Conservation (phyloP, 768 basidiomycete species). For the Tephrocybe sp. region DNA sequence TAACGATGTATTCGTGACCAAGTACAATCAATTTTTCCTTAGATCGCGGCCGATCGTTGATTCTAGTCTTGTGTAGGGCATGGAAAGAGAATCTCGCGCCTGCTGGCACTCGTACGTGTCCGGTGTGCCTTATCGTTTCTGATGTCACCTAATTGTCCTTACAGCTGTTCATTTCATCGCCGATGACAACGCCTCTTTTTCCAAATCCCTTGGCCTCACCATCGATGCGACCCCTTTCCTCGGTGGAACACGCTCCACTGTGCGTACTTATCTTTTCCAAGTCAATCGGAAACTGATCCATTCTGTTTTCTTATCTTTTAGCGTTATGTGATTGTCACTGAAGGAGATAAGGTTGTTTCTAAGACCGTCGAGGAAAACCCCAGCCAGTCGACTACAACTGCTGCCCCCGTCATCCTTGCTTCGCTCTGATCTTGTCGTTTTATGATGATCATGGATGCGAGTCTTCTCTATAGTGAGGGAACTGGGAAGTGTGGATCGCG, state of each 20-base stretch:
- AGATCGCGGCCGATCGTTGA: neutral
- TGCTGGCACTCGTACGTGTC: constrained; percentile 48
- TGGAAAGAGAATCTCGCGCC: constrained; percentile 66
- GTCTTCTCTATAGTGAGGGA: too few relatives aligned
- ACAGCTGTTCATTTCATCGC: constrained; percentile 59
- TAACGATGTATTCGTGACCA: constrained; percentile 77
- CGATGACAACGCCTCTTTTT: constrained; percentile 64
- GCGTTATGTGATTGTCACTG: constrained; percentile 57
- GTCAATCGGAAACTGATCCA: neutral
- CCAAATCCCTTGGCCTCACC: constrained; percentile 50
- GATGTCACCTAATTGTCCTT: constrained; percentile 5
- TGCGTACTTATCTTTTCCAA: constrained; percentile 18
- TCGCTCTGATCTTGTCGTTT: constrained; percentile 17
- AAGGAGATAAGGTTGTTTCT: constrained; percentile 53
- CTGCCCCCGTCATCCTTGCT: constrained; percentile 43
- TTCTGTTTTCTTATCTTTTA: constrained; percentile 19
- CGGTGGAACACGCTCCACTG: constrained; percentile 68
- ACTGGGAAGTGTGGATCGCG: too few relatives aligned
- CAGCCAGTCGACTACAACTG: constrained; percentile 47
- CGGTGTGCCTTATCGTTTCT: neutral
- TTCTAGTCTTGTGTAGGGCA: constrained; percentile 36
- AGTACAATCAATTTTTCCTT: constrained; percentile 28
- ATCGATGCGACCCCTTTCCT: constrained; percentile 63
- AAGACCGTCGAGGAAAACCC: constrained; percentile 51
- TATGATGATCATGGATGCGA: too few relatives aligned